phyloP scores from a whole-genome alignment of 2,329 filamentous ascomycete genomes.

The Colletotrichum musae region DNA sequence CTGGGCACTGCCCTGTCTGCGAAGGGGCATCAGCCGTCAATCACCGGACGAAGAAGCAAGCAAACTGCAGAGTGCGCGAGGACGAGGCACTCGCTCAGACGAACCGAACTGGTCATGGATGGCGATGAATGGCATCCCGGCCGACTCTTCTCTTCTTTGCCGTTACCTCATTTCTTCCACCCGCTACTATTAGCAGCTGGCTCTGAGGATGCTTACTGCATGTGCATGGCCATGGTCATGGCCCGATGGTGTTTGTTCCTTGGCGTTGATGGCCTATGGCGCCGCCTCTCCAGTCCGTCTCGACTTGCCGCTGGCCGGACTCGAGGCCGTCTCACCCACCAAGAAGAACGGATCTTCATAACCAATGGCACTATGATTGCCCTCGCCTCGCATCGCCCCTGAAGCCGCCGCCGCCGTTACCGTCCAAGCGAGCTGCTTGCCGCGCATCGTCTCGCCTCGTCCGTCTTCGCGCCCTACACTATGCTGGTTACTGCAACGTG shows the following conservation, averaged over 20 bases:
- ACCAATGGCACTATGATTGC: conserved; percentile 19
- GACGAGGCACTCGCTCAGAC: conserved; percentile 25
- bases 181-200: background rate
- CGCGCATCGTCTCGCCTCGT: background rate
- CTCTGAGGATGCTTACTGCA: conserved; percentile 5
- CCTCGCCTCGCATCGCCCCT: conserved; percentile 4
- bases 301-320: background rate
- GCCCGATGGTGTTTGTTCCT: background rate
- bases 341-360: conserved; percentile 19
- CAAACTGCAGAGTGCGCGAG: background rate
- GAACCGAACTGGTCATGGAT: background rate
- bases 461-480: background rate
- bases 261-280: background rate
- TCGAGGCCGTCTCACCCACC: conserved; percentile 4
- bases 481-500: background rate
- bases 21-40: background rate
- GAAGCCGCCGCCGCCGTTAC: conserved; percentile 16
- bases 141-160: background rate
- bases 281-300: background rate
- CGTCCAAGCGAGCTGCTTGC: conserved; percentile 20
- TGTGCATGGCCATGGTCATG: conserved; percentile 10
- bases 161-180: background rate
- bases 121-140: too few species aligned
- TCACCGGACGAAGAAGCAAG: background rate
- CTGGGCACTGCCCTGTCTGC: conserved; percentile 17